A percentile compares a stretch with the other conserved stretches of the same genome.
Conservation (phyloP, 768 basidiomycete species). For the Galerina marginata region DNA sequence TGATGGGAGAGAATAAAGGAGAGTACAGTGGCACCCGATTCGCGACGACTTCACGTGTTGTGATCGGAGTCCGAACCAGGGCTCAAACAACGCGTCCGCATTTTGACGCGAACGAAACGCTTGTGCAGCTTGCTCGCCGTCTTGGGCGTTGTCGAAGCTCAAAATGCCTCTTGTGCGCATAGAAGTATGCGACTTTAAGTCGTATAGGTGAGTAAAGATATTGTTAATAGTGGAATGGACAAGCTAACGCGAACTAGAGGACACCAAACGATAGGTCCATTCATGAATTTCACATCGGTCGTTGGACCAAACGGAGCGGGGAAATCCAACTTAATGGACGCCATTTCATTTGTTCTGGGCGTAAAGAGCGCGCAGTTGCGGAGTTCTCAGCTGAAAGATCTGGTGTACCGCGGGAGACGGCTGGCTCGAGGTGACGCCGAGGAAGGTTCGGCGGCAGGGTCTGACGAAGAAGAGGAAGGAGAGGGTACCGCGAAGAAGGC, state of each 20-base stretch:
- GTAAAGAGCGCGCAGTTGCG: constrained; percentile 93
- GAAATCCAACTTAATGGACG: constrained; percentile 99
- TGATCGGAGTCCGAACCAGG: not conserved
- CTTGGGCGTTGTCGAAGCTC: not conserved
- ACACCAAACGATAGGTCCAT: constrained; percentile 88
- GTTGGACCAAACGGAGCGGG: constrained; percentile 99
- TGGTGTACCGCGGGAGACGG: constrained; percentile 90
- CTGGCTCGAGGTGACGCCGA: constrained; percentile 57
- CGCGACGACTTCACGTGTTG: not conserved
- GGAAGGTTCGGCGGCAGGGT: constrained; percentile 37
- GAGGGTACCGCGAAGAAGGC: constrained; percentile 91
- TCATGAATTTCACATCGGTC: constrained; percentile 91
- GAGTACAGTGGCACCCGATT: too few relatives aligned
- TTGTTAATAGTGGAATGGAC: not conserved
- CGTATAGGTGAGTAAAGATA: constrained; percentile 70
- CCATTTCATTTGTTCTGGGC: constrained; percentile 98
- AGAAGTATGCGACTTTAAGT: constrained; percentile 97
- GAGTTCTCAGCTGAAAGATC: constrained; percentile 91
- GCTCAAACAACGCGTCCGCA: not conserved
- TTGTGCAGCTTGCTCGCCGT: too few relatives aligned
- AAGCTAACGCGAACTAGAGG: constrained; percentile 46
- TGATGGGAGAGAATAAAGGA: too few relatives aligned
- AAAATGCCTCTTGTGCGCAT: constrained; percentile 83
- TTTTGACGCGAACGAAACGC: constrained; percentile 1
- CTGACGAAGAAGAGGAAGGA: constrained; percentile 63